phyloP scores from a whole-genome alignment of 139 green algal species.

The Pycnococcus provasolii region DNA sequence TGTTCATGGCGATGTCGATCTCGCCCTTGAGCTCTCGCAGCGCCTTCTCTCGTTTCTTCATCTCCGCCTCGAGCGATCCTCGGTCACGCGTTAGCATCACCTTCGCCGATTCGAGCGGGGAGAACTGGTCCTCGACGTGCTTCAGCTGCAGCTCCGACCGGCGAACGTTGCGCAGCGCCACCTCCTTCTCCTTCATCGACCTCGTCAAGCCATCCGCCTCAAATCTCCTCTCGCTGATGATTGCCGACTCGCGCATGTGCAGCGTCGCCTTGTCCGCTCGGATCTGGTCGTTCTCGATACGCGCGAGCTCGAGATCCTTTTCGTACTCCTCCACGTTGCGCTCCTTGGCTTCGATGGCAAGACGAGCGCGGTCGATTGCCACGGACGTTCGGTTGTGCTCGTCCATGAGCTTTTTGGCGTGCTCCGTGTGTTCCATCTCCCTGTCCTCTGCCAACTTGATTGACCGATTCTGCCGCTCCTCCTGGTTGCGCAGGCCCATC shows the following conservation, averaged over 20 bases:
- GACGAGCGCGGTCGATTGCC: constrained; percentile 10
- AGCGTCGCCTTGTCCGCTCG: constrained; percentile 40
- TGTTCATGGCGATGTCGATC: constrained; percentile 51
- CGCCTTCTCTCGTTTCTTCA: not conserved
- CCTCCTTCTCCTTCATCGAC: constrained; percentile 44
- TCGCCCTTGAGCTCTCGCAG: constrained; percentile 36
- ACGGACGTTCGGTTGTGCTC: constrained; percentile 8
- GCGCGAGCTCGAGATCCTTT: constrained; percentile 53
- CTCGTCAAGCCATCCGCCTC: constrained; percentile 16
- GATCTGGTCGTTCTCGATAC: constrained; percentile 55
- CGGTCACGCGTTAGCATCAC: constrained; percentile 33
- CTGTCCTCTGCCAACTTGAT: not conserved
- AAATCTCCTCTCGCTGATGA: constrained; percentile 1
- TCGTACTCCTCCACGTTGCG: constrained; percentile 47
- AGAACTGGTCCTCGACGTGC: constrained; percentile 8
- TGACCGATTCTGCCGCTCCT: not conserved
- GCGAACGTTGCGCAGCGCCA: constrained; percentile 39
- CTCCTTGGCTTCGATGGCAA: constrained; percentile 50
- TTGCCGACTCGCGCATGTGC: constrained; percentile 29
- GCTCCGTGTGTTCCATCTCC: not conserved
- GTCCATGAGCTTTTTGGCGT: not conserved
- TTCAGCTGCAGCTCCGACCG: constrained; percentile 29
- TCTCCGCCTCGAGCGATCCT: constrained; percentile 12
- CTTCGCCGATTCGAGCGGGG: constrained; percentile 19
- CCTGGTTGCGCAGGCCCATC: not conserved